Conservation (phyloP, 192 early-diverging fungal species). For the Umbelopsis ramanniana region DNA sequence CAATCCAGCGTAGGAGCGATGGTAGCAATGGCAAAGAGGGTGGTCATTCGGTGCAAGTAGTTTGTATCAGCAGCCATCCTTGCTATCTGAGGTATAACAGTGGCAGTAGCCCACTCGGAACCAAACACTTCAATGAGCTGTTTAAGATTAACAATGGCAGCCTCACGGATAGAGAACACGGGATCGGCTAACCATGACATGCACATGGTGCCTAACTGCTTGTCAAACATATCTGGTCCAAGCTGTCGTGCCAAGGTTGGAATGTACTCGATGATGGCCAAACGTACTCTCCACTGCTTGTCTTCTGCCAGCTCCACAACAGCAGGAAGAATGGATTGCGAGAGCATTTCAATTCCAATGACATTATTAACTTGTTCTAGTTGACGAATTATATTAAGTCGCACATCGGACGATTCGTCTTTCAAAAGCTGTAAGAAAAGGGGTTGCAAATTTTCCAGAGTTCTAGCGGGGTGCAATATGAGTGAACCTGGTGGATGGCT, state of each 20-base stretch:
- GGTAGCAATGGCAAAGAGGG: conserved; percentile 92
- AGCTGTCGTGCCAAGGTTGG: conserved; percentile 96
- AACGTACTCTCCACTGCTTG: conserved; percentile 99
- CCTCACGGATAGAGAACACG: conserved; percentile 97
- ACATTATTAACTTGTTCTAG: conserved; percentile 94
- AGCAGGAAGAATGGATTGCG: conserved; percentile 95
- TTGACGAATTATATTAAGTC: conserved; percentile 98
- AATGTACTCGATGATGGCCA: conserved; percentile 99
- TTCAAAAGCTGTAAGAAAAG: conserved; percentile 96
- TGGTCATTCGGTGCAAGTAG: conserved; percentile 98
- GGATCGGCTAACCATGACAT: conserved; percentile 99
- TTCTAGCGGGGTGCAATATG: conserved; percentile 49
- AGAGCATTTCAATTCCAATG: conserved; percentile 97
- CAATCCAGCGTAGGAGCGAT: conserved; percentile 86
- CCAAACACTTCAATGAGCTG: conserved; percentile 99
- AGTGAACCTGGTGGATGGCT: not conserved
- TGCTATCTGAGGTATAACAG: conserved; percentile 94
- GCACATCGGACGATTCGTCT: conserved; percentile 96
- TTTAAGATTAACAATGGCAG: conserved; percentile 91
- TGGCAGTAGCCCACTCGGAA: conserved; percentile 93
- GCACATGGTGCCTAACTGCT: conserved; percentile 91
- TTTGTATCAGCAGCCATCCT: conserved; percentile 86
- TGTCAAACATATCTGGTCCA: conserved; percentile 96
- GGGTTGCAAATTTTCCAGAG: conserved; percentile 94
- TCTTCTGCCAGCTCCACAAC: conserved; percentile 99